Evolutionary conservation across 179 eudicot species (phyloP).

Genomic region (Beta lomatogona): DNA sequence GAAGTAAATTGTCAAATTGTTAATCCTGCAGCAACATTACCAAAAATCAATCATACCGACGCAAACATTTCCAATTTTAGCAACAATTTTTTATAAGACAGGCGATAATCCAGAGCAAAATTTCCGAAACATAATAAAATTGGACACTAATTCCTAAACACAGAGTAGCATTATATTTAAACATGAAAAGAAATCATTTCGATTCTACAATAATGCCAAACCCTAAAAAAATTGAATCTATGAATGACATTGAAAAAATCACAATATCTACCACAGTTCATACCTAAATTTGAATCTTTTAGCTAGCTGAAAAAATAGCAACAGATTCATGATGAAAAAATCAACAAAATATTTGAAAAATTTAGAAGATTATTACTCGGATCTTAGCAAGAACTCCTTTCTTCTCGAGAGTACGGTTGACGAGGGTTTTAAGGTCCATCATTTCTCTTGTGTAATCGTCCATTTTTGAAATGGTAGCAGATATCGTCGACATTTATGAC

Average conservation of each 20-base stretch:
- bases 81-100: neutral
- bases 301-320: neutral
- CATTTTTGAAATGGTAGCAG: constrained; percentile 36
- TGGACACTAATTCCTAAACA: no score
- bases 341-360: no score
- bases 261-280: neutral
- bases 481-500: no score
- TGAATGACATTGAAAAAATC: neutral
- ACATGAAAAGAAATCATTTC: neutral
- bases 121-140: no score
- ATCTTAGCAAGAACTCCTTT: constrained; percentile 97
- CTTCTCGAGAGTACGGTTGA: constrained; percentile 89
- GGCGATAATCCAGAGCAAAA: no score
- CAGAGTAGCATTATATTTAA: no score
- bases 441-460: constrained; percentile 94
- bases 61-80: neutral
- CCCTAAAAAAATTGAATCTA: constrained; percentile 16
- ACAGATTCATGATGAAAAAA: neutral
- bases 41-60: neutral
- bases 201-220: constrained; percentile 15
- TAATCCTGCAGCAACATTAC: neutral
- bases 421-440: constrained; percentile 98
- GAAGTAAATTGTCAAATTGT: neutral
- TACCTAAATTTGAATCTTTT: constrained; percentile 10
- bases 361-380: constrained; percentile 48